phyloP scores from a whole-genome alignment of 768 basidiomycete species.

The Hortiboletus flavorubellus region DNA sequence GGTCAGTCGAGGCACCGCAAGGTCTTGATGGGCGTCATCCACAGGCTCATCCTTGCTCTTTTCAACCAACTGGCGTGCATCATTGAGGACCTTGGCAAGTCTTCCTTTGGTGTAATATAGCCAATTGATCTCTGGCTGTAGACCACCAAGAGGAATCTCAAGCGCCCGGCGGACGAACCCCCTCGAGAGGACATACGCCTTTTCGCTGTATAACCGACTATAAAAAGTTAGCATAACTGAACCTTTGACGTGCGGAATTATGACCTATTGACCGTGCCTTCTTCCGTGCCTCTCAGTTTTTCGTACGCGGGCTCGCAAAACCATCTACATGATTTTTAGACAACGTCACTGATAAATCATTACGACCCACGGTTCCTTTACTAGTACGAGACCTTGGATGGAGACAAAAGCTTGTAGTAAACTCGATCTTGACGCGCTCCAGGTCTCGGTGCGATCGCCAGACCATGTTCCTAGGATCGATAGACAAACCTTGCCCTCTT shows the following conservation, averaged over 20 bases:
- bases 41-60: constrained; percentile 51
- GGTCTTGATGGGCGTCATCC: constrained; percentile 33
- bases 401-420: constrained; percentile 90
- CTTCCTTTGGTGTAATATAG: constrained; percentile 65
- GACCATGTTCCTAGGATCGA: constrained; percentile 92
- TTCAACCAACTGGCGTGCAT: constrained; percentile 61
- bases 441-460: constrained; percentile 83
- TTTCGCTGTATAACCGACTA: constrained; percentile 90
- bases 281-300: constrained; percentile 85
- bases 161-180: constrained; percentile 89
- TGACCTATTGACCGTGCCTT: constrained; percentile 84
- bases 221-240: constrained; percentile 1
- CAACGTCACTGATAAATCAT: neutral
- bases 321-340: constrained; percentile 48
- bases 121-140: constrained; percentile 71
- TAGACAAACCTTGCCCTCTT: constrained; percentile 92
- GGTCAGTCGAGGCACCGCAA: constrained; percentile 72
- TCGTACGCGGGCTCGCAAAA: constrained; percentile 94
- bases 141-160: constrained; percentile 67
- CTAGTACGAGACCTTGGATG: constrained; percentile 90
- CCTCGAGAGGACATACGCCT: constrained; percentile 86
- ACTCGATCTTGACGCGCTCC: constrained; percentile 82
- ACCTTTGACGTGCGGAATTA: constrained; percentile 4
- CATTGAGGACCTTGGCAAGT: constrained; percentile 64
- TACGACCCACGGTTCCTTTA: constrained; percentile 79